phyloP scores from a whole-genome alignment of 2,329 filamentous ascomycete genomes.

The Microdochium nivale region DNA sequence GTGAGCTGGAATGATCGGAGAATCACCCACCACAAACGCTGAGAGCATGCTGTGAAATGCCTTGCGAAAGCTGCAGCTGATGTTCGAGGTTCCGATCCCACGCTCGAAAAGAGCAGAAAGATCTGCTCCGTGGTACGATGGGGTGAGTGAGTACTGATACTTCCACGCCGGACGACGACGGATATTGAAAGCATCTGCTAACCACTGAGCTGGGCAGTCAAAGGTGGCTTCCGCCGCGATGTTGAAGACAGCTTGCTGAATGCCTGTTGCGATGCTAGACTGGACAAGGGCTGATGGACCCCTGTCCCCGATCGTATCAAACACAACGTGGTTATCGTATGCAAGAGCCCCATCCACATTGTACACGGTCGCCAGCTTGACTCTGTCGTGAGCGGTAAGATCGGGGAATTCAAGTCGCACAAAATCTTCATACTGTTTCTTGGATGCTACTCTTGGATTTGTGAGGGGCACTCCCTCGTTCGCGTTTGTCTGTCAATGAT shows the following conservation, averaged over 20 bases:
- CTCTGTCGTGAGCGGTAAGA: constrained; percentile 9
- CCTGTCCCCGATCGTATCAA: constrained; percentile 24
- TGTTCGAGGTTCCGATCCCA: constrained; percentile 14
- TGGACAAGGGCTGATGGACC: constrained; percentile 35
- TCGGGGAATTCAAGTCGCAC: constrained; percentile 15
- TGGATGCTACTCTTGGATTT: constrained; percentile 15
- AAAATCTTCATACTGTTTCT: constrained; percentile 14
- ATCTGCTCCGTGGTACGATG: constrained; percentile 24
- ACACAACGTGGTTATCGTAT: constrained; percentile 11
- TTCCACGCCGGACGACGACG: constrained; percentile 25
- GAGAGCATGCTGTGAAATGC: constrained; percentile 33
- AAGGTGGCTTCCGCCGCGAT: constrained; percentile 41
- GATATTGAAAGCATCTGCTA: constrained; percentile 30
- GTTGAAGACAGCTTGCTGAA: constrained; percentile 37
- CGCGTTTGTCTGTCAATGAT: constrained; percentile 19
- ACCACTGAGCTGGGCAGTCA: constrained; percentile 40
- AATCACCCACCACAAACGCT: constrained; percentile 29
- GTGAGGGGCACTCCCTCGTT: constrained; percentile 22
- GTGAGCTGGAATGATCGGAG: constrained; percentile 26
- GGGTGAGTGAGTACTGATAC: constrained; percentile 30
- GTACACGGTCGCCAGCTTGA: constrained; percentile 10
- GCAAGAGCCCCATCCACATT: constrained; percentile 6
- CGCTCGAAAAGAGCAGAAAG: constrained; percentile 22
- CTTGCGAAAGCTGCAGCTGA: constrained; percentile 17
- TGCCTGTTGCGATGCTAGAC: constrained; percentile 32